Evolutionary conservation across 1,284 basidiomycete species (phyloP).

Genomic region (Bondarzewia mesenterica): DNA sequence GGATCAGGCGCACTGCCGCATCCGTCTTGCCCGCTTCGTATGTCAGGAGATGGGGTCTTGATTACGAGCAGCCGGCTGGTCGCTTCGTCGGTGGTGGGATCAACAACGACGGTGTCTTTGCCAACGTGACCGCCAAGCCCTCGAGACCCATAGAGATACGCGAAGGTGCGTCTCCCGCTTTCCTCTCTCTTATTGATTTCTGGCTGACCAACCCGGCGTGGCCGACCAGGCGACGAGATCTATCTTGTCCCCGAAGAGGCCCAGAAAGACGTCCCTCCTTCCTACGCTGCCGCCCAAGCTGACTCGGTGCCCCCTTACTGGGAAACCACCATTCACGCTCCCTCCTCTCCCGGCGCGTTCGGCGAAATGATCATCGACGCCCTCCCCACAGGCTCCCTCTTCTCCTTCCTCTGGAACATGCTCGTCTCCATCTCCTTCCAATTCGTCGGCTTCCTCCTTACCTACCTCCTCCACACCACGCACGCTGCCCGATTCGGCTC

Average conservation of each 20-base stretch:
- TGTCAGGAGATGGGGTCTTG: constrained; percentile 39
- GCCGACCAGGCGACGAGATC: constrained; percentile 54
- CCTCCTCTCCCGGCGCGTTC: constrained; percentile 38
- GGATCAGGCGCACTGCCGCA: constrained; percentile 51
- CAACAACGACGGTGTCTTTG: constrained; percentile 90
- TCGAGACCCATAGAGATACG: constrained; percentile 47
- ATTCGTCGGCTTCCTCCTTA: constrained; percentile 94
- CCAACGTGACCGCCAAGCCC: constrained; percentile 93
- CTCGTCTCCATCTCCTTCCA: constrained; percentile 95
- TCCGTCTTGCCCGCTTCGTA: constrained; percentile 47
- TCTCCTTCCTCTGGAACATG: constrained; percentile 89
- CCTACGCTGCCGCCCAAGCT: constrained; percentile 85
- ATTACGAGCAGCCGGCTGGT: constrained; percentile 36
- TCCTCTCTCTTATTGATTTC: background rate
- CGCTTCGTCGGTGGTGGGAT: constrained; percentile 68
- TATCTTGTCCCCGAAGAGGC: constrained; percentile 74
- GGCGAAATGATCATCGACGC: constrained; percentile 74
- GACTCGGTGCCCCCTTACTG: constrained; percentile 97
- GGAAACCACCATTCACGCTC: constrained; percentile 92
- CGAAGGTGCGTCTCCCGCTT: constrained; percentile 42
- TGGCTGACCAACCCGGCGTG: background rate
- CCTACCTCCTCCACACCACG: constrained; percentile 89
- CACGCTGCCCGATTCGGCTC: constrained; percentile 95
- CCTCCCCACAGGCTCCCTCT: constrained; percentile 71
- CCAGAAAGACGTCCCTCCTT: constrained; percentile 78